Conservation (phyloP, 192 early-diverging fungal genomes). For the Coemansia sp. region DNA sequence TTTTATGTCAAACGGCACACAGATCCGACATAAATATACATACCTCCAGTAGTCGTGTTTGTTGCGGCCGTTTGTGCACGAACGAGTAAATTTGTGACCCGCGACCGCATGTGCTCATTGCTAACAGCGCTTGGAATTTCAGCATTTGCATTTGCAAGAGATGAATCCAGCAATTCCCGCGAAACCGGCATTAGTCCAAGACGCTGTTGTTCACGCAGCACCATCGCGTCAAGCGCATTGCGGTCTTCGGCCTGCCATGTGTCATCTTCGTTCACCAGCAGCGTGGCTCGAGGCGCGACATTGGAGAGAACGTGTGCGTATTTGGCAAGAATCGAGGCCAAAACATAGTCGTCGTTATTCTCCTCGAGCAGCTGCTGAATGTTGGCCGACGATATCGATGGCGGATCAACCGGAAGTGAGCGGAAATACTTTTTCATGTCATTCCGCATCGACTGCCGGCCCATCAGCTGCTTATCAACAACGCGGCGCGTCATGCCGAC, state of each 20-base stretch:
- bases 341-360: slow-evolving; percentile 25
- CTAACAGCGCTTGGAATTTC: no score
- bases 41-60: no score
- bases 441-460: slow-evolving; percentile 40
- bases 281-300: slow-evolving; percentile 36
- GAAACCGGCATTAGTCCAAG: slow-evolving; percentile 17
- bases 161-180: no score
- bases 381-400: slow-evolving; percentile 1
- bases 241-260: slow-evolving; percentile 4
- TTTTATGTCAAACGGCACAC: no score
- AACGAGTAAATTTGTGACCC: no score
- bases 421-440: slow-evolving; percentile 57
- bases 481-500: slow-evolving; percentile 63
- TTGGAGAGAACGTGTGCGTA: slow-evolving; percentile 1
- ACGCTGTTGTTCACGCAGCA: slow-evolving; percentile 21
- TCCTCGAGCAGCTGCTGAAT: slow-evolving; percentile 5
- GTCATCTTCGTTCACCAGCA: slow-evolving; percentile 42
- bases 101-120: no score
- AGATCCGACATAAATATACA: no score
- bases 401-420: slow-evolving; percentile 21
- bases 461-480: slow-evolving; percentile 61
- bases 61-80: no score
- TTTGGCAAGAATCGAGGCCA: slow-evolving; percentile 12
- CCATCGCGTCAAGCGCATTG: slow-evolving; percentile 5
- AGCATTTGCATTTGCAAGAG: no score